Evolutionary conservation across 148 eudicot genomes (phyloP), one percentile per base, ranked within the genome.

Genomic region (Amaranthus cruentus): DNA sequence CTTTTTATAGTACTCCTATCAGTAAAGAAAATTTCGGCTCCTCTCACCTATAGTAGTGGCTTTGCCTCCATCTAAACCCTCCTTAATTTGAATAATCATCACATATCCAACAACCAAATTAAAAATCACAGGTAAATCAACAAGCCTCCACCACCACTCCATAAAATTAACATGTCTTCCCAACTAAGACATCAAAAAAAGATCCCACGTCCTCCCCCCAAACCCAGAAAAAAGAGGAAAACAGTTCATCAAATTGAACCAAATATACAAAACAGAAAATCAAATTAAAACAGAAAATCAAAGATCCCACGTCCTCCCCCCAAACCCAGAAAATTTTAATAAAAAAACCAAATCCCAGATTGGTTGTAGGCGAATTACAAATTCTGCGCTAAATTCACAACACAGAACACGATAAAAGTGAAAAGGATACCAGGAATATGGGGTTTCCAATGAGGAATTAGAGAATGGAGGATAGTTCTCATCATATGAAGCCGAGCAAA

Each of bases 401-500:
- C 18, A 54, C 6, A 55, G 18, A 12, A 0, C 68, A 58, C 0
- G 8, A 10, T 6, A 15, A 50, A 62, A 59, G 44, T 55, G 42
- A 4, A 7, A 49, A 7, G 6, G 49, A 75, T 76, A 95, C 98
- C 91, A 64, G 97, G 93, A 49, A 90, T 68, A 58, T 87, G 88
- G 76, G 98, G 89, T 76, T 91, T 95, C 97, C 96, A 91, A 46
- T 65, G 80, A 68, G 97, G 98, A 70, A 91, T 72, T 49, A 94
- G 88, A 79, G 98, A 89, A 86, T 89, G 86, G 72, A 94, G 80
- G 12, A 91, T 86, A 18, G 96, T 91, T 73, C 97, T 86, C 91
- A 91, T 80, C 71, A 87, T 49, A 60, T 88, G 96, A 54, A 94
- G 87, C 72, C 98, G 77, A 38, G 89, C 89, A 72, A 84, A 90